Evolutionary conservation across 805 yeast species (phyloP).

Genomic region (Ogataea nakhonphanomensis): DNA sequence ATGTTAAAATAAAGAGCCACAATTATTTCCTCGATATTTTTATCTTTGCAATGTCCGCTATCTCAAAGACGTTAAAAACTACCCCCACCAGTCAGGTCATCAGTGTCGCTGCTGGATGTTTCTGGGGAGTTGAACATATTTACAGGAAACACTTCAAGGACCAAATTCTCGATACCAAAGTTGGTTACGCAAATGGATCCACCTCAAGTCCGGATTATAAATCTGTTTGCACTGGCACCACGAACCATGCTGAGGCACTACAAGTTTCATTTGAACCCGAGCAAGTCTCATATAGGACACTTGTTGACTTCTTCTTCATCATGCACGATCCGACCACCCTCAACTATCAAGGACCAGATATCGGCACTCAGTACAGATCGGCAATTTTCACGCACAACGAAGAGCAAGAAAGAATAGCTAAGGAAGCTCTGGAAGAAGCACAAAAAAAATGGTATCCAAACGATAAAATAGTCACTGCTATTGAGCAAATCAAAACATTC

Average conservation of each 20-base stretch:
- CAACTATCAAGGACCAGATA: slow-evolving; percentile 82
- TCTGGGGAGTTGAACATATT: slow-evolving; percentile 88
- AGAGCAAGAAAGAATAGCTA: slow-evolving; percentile 43
- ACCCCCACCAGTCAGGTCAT: slow-evolving; percentile 45
- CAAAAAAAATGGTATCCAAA: slow-evolving; percentile 77
- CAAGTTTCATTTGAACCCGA: slow-evolving; percentile 81
- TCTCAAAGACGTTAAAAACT: slow-evolving; percentile 25
- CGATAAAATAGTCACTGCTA: slow-evolving; percentile 62
- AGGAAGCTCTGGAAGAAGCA: slow-evolving; percentile 44
- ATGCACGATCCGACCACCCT: slow-evolving; percentile 92
- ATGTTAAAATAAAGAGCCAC: neutral
- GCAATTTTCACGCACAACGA: slow-evolving; percentile 64
- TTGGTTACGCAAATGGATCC: slow-evolving; percentile 87
- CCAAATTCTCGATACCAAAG: slow-evolving; percentile 72
- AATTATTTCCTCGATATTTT: neutral
- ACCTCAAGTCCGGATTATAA: slow-evolving; percentile 56
- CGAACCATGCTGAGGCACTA: slow-evolving; percentile 77
- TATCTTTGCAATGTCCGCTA: slow-evolving; percentile 10
- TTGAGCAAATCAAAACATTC: slow-evolving; percentile 66
- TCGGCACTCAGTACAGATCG: slow-evolving; percentile 87
- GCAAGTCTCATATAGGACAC: slow-evolving; percentile 51
- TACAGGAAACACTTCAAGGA: slow-evolving; percentile 65
- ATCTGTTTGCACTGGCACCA: slow-evolving; percentile 72
- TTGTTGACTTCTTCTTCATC: slow-evolving; percentile 80
- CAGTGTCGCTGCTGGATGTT: slow-evolving; percentile 65